Evolutionary conservation across 139 green algal genomes (phyloP), one percentile per base, ranked within the genome.

Genomic region (Picochlorum sp.): DNA sequence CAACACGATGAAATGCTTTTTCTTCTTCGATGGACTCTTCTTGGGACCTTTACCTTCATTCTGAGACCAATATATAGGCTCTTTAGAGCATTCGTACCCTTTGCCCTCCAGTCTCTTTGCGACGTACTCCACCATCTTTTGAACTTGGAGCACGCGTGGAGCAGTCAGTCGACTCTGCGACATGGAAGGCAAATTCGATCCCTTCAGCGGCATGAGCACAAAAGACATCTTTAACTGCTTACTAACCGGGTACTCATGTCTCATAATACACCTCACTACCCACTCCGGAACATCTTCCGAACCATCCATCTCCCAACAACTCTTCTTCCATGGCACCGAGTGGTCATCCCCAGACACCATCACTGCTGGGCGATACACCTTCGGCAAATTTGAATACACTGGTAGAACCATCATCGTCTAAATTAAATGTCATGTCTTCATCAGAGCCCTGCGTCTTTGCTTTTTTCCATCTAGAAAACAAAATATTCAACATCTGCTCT

Each of bases 141-240:
- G 68, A 16, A 92, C 77, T 57, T 86, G 76, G 57, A 96, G 70
- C 69, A 96, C 95, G 20, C 82, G 72, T 0, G 89, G 89, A 14
- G 89, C 89, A 47, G 87, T 94, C 34, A 96, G 80, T 63, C 87
- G 79, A 69, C 64, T 81, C 65, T 95, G 87, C 38, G 81, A 49
- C 62, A 95, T 63, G 24, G 60, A 72, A 4, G 86, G 84, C 62
- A 95, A 67, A 6, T 71, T 57, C 8, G 65, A 85, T 50, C 72
- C 80, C 41, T n/a, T 24, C 1, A 16, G 13, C 0, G 89, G 89
- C 49, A 76, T 16, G 65, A 96, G 81, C 16, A 86, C 70, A 72
- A 96, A 96, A 18, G 88, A 83, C 45, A 75, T 78, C 71, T 94
- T 96, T 41, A 80, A 57, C 41, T 86, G 77, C 50, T 86, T 79